phyloP scores from a whole-genome alignment of 2,329 filamentous ascomycete genomes.

The Cercospora brassicicola region DNA sequence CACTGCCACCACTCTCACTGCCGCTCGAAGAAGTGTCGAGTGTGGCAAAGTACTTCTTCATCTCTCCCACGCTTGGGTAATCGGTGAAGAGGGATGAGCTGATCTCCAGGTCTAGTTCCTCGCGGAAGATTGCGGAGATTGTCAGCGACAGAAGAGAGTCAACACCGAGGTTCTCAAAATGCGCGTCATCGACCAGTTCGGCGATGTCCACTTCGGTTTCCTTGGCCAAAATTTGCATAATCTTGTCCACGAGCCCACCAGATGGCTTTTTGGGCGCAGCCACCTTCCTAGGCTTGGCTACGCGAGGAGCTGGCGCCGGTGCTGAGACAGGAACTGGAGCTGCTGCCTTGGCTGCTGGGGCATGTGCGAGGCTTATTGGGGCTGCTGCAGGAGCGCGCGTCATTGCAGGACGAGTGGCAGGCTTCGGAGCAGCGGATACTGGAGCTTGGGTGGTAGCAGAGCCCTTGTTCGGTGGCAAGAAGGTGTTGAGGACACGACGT shows the following conservation, averaged over 20 bases:
- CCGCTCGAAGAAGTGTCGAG: slow-evolving; percentile 39
- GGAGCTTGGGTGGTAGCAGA: slow-evolving; percentile 37
- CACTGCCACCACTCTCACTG: slow-evolving; percentile 33
- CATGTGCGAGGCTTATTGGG: slow-evolving; percentile 29
- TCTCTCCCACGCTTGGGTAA: slow-evolving; percentile 59
- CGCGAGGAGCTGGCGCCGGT: slow-evolving; percentile 30
- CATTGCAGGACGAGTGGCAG: slow-evolving; percentile 27
- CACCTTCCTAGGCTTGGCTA: slow-evolving; percentile 54
- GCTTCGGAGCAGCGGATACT: slow-evolving; percentile 35
- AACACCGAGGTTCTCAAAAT: slow-evolving; percentile 63
- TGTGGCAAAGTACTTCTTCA: slow-evolving; percentile 58
- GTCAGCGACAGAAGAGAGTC: slow-evolving; percentile 63
- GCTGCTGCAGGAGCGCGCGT: slow-evolving; percentile 40
- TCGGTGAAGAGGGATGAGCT: slow-evolving; percentile 61
- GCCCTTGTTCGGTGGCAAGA: slow-evolving; percentile 61
- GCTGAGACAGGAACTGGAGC: slow-evolving; percentile 36
- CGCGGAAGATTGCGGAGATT: slow-evolving; percentile 62
- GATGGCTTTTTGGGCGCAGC: slow-evolving; percentile 56
- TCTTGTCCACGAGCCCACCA: slow-evolving; percentile 50
- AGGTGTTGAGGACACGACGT: slow-evolving; percentile 64
- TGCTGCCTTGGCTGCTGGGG: slow-evolving; percentile 27
- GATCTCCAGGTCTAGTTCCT: slow-evolving; percentile 61
- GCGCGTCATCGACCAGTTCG: slow-evolving; percentile 60
- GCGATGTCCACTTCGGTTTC: slow-evolving; percentile 62
- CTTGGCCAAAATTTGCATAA: slow-evolving; percentile 67